phyloP scores from a whole-genome alignment of 129 eudicot species.

The Flaveria brownii region DNA sequence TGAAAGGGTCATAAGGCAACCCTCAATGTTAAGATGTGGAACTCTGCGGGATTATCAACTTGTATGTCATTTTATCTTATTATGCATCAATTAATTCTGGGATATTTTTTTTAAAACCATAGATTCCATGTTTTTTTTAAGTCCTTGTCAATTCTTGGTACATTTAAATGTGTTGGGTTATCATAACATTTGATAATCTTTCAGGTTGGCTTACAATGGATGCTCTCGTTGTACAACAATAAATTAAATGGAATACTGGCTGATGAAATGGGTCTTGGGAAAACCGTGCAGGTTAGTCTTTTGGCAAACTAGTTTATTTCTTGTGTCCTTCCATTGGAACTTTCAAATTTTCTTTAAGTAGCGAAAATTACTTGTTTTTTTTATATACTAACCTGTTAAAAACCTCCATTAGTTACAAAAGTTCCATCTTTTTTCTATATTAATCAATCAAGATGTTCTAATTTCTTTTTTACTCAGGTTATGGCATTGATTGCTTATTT shows the following conservation, averaged over 20 bases:
- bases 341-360: background rate
- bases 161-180: background rate
- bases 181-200: constrained; percentile 20
- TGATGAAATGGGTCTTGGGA: constrained; percentile 99
- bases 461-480: constrained; percentile 58
- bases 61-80: constrained; percentile 49
- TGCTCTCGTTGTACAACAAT: constrained; percentile 96
- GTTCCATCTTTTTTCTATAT: background rate
- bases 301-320: background rate
- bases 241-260: constrained; percentile 94
- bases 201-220: constrained; percentile 99
- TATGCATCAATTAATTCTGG: background rate
- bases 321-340: background rate
- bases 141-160: constrained; percentile 7
- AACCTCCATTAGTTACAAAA: background rate
- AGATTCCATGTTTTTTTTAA: constrained; percentile 1
- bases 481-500: constrained; percentile 96
- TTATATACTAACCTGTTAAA: background rate
- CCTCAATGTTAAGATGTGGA: constrained; percentile 87
- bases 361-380: background rate
- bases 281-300: constrained; percentile 83
- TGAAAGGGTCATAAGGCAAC: constrained; percentile 90
- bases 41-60: constrained; percentile 94
- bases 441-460: background rate
- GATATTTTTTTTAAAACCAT: background rate